These are phyloP conservation scores for Penicillium sp. DNA, from an alignment of 2,329 filamentous ascomycete genomes.

Conservation along the genomic window DNA sequence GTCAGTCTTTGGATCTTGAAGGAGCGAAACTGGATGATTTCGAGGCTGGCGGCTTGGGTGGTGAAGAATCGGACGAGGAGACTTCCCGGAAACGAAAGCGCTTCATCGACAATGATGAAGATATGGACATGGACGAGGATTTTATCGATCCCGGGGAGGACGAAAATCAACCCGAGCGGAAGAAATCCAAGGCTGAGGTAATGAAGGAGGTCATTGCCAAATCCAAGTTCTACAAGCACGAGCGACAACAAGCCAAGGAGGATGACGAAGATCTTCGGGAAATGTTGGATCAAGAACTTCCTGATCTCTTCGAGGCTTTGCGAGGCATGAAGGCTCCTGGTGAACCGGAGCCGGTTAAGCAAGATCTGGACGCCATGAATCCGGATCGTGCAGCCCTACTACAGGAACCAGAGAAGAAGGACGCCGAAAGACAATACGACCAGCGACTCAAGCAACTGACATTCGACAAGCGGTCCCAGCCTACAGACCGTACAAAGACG, in stretches of 20 bases:
- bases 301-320: slow-evolving; percentile 69
- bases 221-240: slow-evolving; percentile 91
- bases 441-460: slow-evolving; percentile 74
- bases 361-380: slow-evolving; percentile 52
- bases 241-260: slow-evolving; percentile 86
- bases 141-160: slow-evolving; percentile 46
- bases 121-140: slow-evolving; percentile 28
- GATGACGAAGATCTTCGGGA: slow-evolving; percentile 84
- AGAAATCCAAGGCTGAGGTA: slow-evolving; percentile 93
- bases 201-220: slow-evolving; percentile 98
- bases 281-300: slow-evolving; percentile 77
- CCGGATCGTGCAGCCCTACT: slow-evolving; percentile 60
- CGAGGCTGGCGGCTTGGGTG: slow-evolving; percentile 66
- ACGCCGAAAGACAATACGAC: slow-evolving; percentile 84
- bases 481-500: slow-evolving; percentile 83
- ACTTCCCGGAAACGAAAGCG: slow-evolving; percentile 53
- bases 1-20: slow-evolving; percentile 66
- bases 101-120: slow-evolving; percentile 43
- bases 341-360: slow-evolving; percentile 46
- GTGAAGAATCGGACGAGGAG: slow-evolving; percentile 49
- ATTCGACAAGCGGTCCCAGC: slow-evolving; percentile 77
- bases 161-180: slow-evolving; percentile 66
- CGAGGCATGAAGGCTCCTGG: slow-evolving; percentile 53
- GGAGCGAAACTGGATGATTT: slow-evolving; percentile 65
- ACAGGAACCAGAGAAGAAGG: slow-evolving; percentile 57